Evolutionary conservation across 2,329 filamentous ascomycete species (phyloP).

Genomic region (Thermothelomyces thermophilus): DNA sequence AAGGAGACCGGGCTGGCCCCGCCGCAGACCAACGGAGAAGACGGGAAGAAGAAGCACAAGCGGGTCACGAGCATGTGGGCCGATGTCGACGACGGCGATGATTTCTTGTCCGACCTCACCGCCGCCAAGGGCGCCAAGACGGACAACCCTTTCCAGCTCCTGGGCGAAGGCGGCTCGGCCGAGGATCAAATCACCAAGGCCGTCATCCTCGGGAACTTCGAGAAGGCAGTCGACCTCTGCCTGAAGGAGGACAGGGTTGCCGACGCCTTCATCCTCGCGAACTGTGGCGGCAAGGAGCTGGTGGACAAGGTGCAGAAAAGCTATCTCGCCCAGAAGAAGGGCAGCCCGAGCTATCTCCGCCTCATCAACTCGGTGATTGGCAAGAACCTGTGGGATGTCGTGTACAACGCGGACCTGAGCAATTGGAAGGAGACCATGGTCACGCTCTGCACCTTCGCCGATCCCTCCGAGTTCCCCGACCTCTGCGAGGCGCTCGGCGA

Average conservation of each 20-base stretch:
- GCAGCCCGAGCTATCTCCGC: conserved; percentile 84
- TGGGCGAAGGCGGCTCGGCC: conserved; percentile 73
- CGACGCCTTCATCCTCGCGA: conserved; percentile 96
- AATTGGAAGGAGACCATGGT: conserved; percentile 99
- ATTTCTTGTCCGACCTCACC: conserved; percentile 77
- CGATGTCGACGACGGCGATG: conserved; percentile 67
- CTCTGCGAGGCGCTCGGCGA: conserved; percentile 94
- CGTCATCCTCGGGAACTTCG: conserved; percentile 83
- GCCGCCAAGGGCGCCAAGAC: conserved; percentile 89
- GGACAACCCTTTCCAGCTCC: conserved; percentile 88
- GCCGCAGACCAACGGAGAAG: conserved; percentile 37
- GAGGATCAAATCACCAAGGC: conserved; percentile 85
- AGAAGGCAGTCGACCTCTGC: conserved; percentile 82
- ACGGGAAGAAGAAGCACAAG: conserved; percentile 54
- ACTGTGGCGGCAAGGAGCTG: conserved; percentile 88
- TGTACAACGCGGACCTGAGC: conserved; percentile 86
- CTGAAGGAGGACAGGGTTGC: conserved; percentile 84
- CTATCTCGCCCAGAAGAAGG: conserved; percentile 77
- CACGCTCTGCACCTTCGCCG: conserved; percentile 89
- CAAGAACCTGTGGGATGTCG: conserved; percentile 97
- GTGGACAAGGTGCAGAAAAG: conserved; percentile 90
- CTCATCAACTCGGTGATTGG: conserved; percentile 85
- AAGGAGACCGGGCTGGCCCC: conserved; percentile 26
- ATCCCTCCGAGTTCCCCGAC: conserved; percentile 84
- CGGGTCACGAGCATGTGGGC: conserved; percentile 70